Evolutionary conservation across 2,329 filamentous ascomycete genomes (phyloP).

Genomic region (Xylaria sp.): DNA sequence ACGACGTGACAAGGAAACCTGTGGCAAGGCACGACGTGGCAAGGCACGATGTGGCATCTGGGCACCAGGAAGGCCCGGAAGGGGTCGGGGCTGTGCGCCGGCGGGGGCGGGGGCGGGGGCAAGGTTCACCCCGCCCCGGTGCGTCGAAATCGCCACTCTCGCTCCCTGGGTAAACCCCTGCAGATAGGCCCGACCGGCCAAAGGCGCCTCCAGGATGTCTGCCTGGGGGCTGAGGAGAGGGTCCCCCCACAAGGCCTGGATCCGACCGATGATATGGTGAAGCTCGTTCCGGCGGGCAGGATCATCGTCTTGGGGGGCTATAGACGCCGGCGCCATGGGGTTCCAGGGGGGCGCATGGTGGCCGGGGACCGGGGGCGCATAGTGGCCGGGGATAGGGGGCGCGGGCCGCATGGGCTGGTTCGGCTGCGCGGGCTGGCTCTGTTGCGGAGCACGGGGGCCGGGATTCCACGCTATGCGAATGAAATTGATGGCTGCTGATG

Average conservation of each 20-base stretch:
- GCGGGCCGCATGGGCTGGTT: too few relatives aligned
- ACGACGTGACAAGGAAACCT: too few relatives aligned
- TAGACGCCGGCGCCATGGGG: background rate
- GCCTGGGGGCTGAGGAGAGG: conserved; percentile 17
- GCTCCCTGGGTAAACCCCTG: conserved; percentile 32
- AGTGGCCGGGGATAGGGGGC: too few relatives aligned
- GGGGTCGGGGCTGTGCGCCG: too few relatives aligned
- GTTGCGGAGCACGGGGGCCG: too few relatives aligned
- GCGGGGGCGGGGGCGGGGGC: background rate
- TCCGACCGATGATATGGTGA: conserved; percentile 15
- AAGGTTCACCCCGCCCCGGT: background rate
- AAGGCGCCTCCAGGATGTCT: conserved; percentile 24
- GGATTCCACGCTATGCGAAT: too few relatives aligned
- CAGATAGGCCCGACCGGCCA: conserved; percentile 32
- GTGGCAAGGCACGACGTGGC: too few relatives aligned
- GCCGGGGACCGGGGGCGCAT: too few relatives aligned
- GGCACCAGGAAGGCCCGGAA: background rate
- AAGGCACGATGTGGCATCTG: too few relatives aligned
- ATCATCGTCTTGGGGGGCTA: background rate
- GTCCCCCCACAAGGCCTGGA: conserved; percentile 28
- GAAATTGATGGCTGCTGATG: too few relatives aligned
- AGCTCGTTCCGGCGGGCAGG: conserved; percentile 14
- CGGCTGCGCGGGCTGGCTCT: too few relatives aligned
- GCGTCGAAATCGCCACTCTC: conserved; percentile 3
- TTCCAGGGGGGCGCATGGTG: background rate